Evolutionary conservation across 768 basidiomycete species (phyloP).

Genomic region (Lentinula guzmanii): DNA sequence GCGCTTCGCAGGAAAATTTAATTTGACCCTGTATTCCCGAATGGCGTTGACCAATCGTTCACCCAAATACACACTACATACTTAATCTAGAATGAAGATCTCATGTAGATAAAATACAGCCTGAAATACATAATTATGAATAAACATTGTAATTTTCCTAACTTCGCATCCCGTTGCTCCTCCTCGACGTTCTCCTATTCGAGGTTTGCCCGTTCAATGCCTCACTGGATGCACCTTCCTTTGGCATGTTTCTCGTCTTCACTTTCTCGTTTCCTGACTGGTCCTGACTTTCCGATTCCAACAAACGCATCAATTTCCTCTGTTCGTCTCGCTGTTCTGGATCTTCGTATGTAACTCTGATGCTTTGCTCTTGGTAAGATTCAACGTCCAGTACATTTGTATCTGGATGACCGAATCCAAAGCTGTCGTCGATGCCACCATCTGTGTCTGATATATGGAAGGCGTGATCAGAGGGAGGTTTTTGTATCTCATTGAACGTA

Average conservation of each 20-base stretch:
- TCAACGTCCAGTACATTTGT: conserved; percentile 6
- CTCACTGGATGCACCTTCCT: not conserved
- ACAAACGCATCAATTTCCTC: conserved; percentile 48
- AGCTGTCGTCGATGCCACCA: not conserved
- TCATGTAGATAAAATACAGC: too few species aligned
- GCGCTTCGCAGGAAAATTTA: too few species aligned
- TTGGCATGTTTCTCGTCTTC: not conserved
- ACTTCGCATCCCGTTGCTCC: not conserved
- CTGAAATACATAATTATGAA: not conserved
- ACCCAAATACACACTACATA: too few species aligned
- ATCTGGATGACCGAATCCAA: conserved; percentile 19
- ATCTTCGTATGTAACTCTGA: conserved; percentile 64
- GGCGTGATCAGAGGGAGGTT: not conserved
- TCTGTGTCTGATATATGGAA: not conserved
- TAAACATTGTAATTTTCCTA: not conserved
- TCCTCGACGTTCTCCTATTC: not conserved
- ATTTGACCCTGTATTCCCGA: too few species aligned
- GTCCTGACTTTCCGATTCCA: conserved; percentile 24
- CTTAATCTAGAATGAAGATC: too few species aligned
- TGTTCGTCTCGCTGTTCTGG: conserved; percentile 57
- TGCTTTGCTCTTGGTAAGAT: conserved; percentile 34
- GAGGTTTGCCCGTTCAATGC: not conserved
- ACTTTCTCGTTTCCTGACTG: not conserved
- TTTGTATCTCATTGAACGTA: not conserved
- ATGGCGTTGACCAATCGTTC: too few species aligned